Evolutionary conservation across 352 stramenopile species (phyloP).

Genomic region (Phytophthora cajani): DNA sequence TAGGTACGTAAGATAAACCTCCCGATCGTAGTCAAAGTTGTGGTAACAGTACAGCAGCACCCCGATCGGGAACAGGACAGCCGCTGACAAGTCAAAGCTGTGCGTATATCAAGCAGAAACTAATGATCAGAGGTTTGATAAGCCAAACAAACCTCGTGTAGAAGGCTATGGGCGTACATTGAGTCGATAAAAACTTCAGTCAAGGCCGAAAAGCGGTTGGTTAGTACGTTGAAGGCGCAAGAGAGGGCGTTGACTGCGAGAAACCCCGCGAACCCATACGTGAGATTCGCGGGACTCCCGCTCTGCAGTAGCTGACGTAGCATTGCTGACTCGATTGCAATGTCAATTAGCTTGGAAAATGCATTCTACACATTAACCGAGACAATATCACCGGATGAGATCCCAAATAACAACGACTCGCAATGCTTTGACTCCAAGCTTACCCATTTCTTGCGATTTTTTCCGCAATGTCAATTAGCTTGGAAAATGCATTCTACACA

Average conservation of each 20-base stretch:
- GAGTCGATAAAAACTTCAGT: conserved; percentile 39
- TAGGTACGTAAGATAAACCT: conserved; percentile 26
- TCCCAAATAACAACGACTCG: not conserved
- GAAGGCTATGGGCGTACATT: conserved; percentile 18
- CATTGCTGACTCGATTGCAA: conserved; percentile 21
- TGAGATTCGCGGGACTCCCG: conserved; percentile 29
- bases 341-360: conserved; percentile 25
- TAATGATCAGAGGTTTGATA: too few species aligned
- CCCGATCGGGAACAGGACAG: conserved; percentile 13
- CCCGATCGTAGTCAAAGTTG: conserved; percentile 36
- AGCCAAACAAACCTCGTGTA: too few species aligned
- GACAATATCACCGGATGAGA: not conserved
- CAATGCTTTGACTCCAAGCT: not conserved
- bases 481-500: conserved; percentile 32
- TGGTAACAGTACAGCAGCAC: conserved; percentile 14
- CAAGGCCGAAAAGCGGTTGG: conserved; percentile 22
- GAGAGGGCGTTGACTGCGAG: conserved; percentile 31
- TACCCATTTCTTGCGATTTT: conserved; percentile 38
- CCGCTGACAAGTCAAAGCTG: conserved; percentile 11
- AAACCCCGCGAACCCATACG: conserved; percentile 30
- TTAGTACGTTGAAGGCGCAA: conserved; percentile 14
- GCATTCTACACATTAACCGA: conserved; percentile 25
- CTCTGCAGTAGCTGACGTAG: conserved; percentile 33
- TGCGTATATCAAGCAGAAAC: not conserved
- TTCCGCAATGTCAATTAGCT: conserved; percentile 28